Percentiles rank a stretch among this genome's conserved stretches.
Conservation (phyloP, 1,284 basidiomycete species). For the Ustilago cynodontis region DNA sequence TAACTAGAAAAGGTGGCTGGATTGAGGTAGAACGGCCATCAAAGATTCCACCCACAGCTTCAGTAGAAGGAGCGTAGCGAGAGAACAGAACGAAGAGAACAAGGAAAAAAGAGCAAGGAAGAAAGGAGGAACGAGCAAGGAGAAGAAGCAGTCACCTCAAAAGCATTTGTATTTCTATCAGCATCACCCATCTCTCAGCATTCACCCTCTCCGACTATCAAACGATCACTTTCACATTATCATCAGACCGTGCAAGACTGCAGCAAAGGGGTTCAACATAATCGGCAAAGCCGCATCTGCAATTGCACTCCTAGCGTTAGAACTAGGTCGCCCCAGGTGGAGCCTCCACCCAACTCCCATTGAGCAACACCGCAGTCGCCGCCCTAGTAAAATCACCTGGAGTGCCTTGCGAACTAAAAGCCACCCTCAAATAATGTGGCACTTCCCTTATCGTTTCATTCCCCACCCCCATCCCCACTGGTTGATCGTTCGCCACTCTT, state of each 20-base stretch:
- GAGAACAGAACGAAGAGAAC: not conserved
- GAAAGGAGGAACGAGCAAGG: too few species aligned
- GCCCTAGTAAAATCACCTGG: conserved; percentile 85
- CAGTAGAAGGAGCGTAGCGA: not conserved
- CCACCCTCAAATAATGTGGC: conserved; percentile 85
- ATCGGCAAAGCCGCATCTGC: too few species aligned
- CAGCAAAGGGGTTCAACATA: not conserved
- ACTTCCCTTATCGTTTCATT: conserved; percentile 72
- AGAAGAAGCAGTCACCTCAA: too few species aligned
- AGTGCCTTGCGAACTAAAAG: conserved; percentile 76
- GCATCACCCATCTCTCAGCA: too few species aligned
- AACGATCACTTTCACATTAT: too few species aligned
- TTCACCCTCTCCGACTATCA: too few species aligned
- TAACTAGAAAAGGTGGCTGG: conserved; percentile 58
- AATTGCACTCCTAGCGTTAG: not conserved
- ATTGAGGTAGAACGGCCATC: conserved; percentile 53
- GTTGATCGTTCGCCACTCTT: not conserved
- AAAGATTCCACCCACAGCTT: not conserved
- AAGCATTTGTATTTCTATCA: too few species aligned
- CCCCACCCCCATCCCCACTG: not conserved
- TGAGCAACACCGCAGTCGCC: conserved; percentile 78
- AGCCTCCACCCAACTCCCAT: conserved; percentile 79
- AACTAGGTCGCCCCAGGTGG: conserved; percentile 39
- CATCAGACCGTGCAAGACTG: not conserved
- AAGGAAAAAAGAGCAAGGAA: not conserved